phyloP scores from a whole-genome alignment of 345 rosid genomes.

The Erodium maritimum region DNA sequence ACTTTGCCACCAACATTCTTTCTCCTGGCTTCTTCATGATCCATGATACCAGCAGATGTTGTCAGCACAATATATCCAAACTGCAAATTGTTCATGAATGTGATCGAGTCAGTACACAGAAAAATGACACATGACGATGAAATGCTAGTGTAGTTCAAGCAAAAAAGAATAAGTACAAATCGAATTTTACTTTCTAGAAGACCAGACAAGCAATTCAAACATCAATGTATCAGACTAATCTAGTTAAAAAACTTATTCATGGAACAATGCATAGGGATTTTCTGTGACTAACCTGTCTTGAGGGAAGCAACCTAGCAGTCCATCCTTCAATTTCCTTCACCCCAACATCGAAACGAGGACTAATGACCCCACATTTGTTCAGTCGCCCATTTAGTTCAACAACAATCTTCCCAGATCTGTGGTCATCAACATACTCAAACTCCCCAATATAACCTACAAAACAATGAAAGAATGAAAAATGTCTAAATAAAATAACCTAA shows the following conservation, averaged over 20 bases:
- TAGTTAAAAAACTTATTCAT: too few relatives aligned
- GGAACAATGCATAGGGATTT: too few relatives aligned
- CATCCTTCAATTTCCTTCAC: constrained; percentile 24
- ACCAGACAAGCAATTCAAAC: too few relatives aligned
- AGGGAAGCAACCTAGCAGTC: constrained; percentile 24
- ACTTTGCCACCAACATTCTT: constrained; percentile 6
- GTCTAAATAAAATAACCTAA: too few relatives aligned
- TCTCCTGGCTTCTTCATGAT: constrained; percentile 3
- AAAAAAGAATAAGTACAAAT: too few relatives aligned
- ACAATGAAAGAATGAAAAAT: background rate
- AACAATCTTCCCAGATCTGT: constrained; percentile 21
- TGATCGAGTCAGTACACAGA: too few relatives aligned
- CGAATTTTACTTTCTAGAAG: too few relatives aligned
- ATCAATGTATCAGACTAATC: too few relatives aligned
- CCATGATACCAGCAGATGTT: constrained; percentile 3
- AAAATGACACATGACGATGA: too few relatives aligned
- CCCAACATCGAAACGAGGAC: constrained; percentile 21
- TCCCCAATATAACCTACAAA: constrained; percentile 19
- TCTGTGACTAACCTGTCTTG: constrained; percentile 13
- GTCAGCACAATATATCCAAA: constrained; percentile 3
- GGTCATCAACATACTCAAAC: constrained; percentile 24
- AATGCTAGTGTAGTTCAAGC: too few relatives aligned
- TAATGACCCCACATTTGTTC: constrained; percentile 21
- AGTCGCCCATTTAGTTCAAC: constrained; percentile 22
- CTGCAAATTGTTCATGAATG: background rate